These are phyloP conservation scores for Rutstroemia sp. DNA, from an alignment of 2,329 filamentous ascomycete species.

Conservation along the genomic window DNA sequence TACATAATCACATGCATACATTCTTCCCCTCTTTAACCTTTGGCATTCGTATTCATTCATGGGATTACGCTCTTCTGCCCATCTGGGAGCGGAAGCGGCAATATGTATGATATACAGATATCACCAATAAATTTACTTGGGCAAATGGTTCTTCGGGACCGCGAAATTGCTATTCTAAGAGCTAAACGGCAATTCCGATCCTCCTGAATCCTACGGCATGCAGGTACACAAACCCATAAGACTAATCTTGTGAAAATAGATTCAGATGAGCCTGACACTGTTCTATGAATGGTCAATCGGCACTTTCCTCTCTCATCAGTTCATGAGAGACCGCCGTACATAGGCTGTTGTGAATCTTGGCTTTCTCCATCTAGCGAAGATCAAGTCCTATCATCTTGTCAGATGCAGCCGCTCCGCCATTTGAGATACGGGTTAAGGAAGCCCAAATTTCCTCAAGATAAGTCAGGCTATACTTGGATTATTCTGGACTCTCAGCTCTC, in stretches of 20 bases:
- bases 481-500: not conserved
- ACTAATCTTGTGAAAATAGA: not conserved
- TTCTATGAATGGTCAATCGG: not conserved
- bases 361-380: not conserved
- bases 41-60: too few relatives aligned
- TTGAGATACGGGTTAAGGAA: not conserved
- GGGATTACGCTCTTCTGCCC: not conserved
- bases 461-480: not conserved
- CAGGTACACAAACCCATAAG: not conserved
- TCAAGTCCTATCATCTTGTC: not conserved
- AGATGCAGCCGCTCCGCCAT: not conserved
- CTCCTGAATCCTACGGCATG: conserved; percentile 6
- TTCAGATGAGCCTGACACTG: not conserved
- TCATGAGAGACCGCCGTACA: not conserved
- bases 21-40: too few relatives aligned
- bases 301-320: not conserved
- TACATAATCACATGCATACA: too few relatives aligned
- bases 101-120: too few relatives aligned
- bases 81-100: not conserved
- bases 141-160: not conserved
- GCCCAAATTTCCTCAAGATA: not conserved
- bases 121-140: too few relatives aligned
- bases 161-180: conserved; percentile 5
- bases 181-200: not conserved
- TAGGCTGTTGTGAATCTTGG: not conserved